Percentiles rank a stretch among this genome's conserved stretches.
Conservation (phyloP, 441 rosid genomes). For the Adansonia grandidieri region DNA sequence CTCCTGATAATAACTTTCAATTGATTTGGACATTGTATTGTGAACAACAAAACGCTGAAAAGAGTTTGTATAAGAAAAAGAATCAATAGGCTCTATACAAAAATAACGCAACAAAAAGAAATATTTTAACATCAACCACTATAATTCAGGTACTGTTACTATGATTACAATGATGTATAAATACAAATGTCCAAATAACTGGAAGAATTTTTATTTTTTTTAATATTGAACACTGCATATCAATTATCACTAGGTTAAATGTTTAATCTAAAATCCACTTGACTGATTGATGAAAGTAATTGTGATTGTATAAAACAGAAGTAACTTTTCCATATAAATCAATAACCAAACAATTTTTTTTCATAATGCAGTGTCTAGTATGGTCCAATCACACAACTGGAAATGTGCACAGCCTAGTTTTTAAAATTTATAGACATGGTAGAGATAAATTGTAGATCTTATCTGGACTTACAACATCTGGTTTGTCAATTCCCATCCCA, state of each 20-base stretch:
- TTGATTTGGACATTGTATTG: conserved; percentile 88
- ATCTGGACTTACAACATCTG: conserved; percentile 77
- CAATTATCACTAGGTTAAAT: background rate
- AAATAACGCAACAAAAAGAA: background rate
- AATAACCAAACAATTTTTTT: background rate
- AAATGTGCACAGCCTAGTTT: conserved; percentile 22
- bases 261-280: background rate
- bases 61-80: conserved; percentile 6
- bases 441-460: conserved; percentile 19
- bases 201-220: background rate
- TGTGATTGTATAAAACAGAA: conserved; percentile 7
- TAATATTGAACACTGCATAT: background rate
- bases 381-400: conserved; percentile 14
- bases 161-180: background rate
- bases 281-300: background rate
- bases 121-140: conserved; percentile 14
- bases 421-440: background rate
- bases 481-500: conserved; percentile 99
- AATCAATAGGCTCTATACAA: background rate
- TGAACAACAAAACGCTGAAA: conserved; percentile 87
- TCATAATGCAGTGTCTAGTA: conserved; percentile 11
- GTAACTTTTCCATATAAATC: conserved; percentile 12
- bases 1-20: conserved; percentile 96
- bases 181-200: background rate
- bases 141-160: conserved; percentile 4